Conservation (phyloP, 2,329 filamentous ascomycete genomes). For the Ophiocordyceps camponoti-floridani region DNA sequence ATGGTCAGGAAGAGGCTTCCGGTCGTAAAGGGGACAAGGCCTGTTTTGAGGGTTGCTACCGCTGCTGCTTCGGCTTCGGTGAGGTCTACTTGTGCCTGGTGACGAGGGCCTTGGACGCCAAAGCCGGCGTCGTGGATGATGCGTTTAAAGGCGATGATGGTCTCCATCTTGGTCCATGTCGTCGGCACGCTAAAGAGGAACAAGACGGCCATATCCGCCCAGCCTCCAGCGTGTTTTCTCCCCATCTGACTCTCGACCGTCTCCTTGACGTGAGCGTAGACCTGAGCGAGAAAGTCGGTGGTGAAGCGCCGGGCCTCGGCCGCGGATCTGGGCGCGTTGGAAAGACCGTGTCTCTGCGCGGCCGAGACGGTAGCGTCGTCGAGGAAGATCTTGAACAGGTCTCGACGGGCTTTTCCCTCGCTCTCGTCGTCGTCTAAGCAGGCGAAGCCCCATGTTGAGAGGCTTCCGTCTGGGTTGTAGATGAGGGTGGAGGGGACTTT, state of each 20-base stretch:
- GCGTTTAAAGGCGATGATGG: slow-evolving; percentile 30
- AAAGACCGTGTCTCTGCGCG: slow-evolving; percentile 23
- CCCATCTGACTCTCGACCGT: slow-evolving; percentile 22
- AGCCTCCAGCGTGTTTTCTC: slow-evolving; percentile 15
- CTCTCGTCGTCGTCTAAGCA: slow-evolving; percentile 26
- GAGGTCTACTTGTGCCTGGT: slow-evolving; percentile 22
- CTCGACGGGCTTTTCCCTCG: slow-evolving; percentile 16
- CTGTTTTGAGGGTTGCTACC: slow-evolving; percentile 25
- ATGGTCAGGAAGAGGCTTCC: slow-evolving; percentile 24
- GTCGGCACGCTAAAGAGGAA: slow-evolving; percentile 41
- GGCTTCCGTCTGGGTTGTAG: slow-evolving; percentile 21
- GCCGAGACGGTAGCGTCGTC: slow-evolving; percentile 17
- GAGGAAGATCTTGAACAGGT: slow-evolving; percentile 39
- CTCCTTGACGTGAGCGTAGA: slow-evolving; percentile 30
- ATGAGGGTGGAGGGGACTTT: slow-evolving; percentile 34
- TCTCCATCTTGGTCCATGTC: slow-evolving; percentile 31
- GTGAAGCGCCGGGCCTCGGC: slow-evolving; percentile 19
- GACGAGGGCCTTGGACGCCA: slow-evolving; percentile 19
- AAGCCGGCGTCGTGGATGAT: slow-evolving; percentile 30
- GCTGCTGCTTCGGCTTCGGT: slow-evolving; percentile 30
- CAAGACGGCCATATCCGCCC: slow-evolving; percentile 25
- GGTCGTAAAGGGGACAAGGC: slow-evolving; percentile 16
- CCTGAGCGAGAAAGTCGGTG: slow-evolving; percentile 26
- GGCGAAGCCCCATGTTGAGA: slow-evolving; percentile 34
- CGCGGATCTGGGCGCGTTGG: slow-evolving; percentile 16